Percentiles rank a stretch among this genome's conserved stretches.
phyloP scores from a whole-genome alignment of 371 early-diverging fungal genomes.

The Zancudomyces culisetae region DNA sequence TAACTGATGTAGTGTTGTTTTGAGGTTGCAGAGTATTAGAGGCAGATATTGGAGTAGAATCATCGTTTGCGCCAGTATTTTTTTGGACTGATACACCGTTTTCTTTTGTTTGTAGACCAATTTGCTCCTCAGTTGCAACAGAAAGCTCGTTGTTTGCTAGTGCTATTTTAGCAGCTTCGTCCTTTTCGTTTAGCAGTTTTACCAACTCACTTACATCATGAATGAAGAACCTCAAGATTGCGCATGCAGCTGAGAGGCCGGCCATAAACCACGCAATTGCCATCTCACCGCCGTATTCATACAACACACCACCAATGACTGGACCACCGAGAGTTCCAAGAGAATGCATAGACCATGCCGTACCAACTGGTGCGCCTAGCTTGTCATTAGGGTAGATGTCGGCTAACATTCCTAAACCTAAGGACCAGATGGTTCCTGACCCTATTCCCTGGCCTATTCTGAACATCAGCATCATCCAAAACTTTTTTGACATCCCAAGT shows the following conservation, averaged over 20 bases:
- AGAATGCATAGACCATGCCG: conserved; percentile 45
- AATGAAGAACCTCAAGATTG: conserved; percentile 27
- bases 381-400: conserved; percentile 54
- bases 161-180: neutral
- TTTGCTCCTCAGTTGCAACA: neutral
- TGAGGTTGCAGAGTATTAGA: neutral
- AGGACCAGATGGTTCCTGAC: conserved; percentile 62
- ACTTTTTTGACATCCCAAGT: conserved; percentile 45
- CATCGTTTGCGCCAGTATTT: neutral
- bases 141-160: neutral
- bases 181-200: neutral
- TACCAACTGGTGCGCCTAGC: conserved; percentile 57
- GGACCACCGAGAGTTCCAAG: conserved; percentile 46
- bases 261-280: conserved; percentile 60
- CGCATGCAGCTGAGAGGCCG: conserved; percentile 42
- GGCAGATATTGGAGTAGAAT: too few relatives aligned
- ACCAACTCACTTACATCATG: conserved; percentile 9
- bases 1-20: neutral
- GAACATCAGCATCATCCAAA: conserved; percentile 45
- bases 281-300: conserved; percentile 40
- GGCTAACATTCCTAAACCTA: conserved; percentile 55
- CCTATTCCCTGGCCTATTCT: conserved; percentile 63
- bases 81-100: neutral
- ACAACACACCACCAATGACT: conserved; percentile 52
- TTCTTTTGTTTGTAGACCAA: neutral